Percentiles rank a stretch among this genome's conserved stretches.
phyloP scores from a whole-genome alignment of 164 flowering plant genomes.

The Malania oleifera region DNA sequence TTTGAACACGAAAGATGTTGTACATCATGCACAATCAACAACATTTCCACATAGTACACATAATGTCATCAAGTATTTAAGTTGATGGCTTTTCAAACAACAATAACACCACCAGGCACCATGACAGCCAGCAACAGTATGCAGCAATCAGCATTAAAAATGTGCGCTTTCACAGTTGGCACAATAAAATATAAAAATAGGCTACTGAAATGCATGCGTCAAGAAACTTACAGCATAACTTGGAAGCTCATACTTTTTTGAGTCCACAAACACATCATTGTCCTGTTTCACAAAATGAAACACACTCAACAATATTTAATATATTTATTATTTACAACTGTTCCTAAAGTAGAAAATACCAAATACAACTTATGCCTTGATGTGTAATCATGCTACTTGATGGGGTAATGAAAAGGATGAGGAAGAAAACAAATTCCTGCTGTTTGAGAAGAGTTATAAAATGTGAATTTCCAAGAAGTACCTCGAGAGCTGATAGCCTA shows the following conservation, averaged over 20 bases:
- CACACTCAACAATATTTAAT: background rate
- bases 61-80: no score
- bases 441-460: background rate
- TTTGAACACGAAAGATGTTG: background rate
- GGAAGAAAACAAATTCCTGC: no score
- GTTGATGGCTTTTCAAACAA: no score
- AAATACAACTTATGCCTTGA: no score
- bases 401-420: no score
- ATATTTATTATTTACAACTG: background rate
- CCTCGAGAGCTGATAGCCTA: conserved; percentile 28
- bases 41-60: no score
- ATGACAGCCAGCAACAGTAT: background rate
- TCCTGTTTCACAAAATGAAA: conserved; percentile 32
- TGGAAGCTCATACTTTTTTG: conserved; percentile 64
- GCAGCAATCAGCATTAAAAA: background rate
- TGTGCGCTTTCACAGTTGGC: background rate
- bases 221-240: conserved; percentile 70
- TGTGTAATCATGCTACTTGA: no score
- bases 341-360: no score
- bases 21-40: no score
- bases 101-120: background rate
- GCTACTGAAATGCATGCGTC: background rate
- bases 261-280: conserved; percentile 21
- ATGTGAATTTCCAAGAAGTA: conserved; percentile 3
- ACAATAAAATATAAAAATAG: background rate